These are phyloP conservation scores for Globisporangium cystogenes DNA, from an alignment of 352 stramenopile genomes.

Conservation along the genomic window DNA sequence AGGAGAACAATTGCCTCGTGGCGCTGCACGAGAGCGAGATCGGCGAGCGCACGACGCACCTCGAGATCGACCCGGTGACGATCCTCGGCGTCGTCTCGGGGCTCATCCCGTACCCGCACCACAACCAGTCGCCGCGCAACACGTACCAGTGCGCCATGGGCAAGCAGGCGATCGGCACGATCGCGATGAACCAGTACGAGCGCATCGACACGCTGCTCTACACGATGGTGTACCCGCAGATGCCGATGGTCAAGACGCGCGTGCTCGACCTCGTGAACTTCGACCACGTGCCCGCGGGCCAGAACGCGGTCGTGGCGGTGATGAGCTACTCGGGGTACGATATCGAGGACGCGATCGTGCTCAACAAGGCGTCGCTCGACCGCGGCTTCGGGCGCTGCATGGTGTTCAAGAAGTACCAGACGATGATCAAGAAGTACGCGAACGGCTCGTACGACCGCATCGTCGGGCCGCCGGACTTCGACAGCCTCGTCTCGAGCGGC, in stretches of 20 bases:
- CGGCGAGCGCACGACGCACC: slow-evolving; percentile 92
- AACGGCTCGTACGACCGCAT: slow-evolving; percentile 97
- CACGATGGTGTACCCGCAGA: slow-evolving; percentile 98
- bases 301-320: slow-evolving; percentile 99
- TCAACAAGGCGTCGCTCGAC: slow-evolving; percentile 97
- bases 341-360: slow-evolving; percentile 99
- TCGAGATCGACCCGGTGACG: slow-evolving; percentile 99
- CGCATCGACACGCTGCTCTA: slow-evolving; percentile 99
- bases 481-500: slow-evolving; percentile 51
- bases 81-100: slow-evolving; percentile 98
- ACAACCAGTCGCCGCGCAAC: slow-evolving; percentile 98
- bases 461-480: slow-evolving; percentile 88
- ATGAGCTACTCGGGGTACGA: slow-evolving; percentile 99
- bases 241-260: slow-evolving; percentile 99
- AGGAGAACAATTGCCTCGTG: slow-evolving; percentile 99
- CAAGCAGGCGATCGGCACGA: slow-evolving; percentile 99
- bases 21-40: slow-evolving; percentile 93
- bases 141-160: slow-evolving; percentile 99
- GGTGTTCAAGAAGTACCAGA: slow-evolving; percentile 98
- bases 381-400: slow-evolving; percentile 98
- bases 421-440: slow-evolving; percentile 95
- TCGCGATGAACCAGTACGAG: slow-evolving; percentile 99
- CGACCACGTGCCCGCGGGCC: slow-evolving; percentile 96
- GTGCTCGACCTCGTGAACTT: slow-evolving; percentile 99
- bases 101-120: slow-evolving; percentile 98